phyloP scores from a whole-genome alignment of 495 filamentous ascomycete species.

The Penicillium coffeae region DNA sequence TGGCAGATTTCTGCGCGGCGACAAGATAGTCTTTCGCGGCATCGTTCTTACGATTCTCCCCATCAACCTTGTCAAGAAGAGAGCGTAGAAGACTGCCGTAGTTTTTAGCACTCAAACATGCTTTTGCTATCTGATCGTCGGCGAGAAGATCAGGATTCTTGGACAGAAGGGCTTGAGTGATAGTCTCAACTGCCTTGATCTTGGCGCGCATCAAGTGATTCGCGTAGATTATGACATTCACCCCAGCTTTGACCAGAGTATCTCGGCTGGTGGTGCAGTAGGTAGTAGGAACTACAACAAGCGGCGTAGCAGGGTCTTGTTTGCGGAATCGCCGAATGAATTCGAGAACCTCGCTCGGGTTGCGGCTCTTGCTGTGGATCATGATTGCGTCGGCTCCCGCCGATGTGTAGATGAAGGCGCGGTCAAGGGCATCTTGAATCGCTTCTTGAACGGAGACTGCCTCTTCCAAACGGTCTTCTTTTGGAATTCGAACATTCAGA shows the following conservation, averaged over 20 bases:
- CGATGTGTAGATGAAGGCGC: constrained; percentile 1
- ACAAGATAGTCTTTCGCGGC: neutral
- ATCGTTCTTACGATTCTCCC: neutral
- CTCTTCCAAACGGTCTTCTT: neutral
- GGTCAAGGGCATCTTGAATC: constrained; percentile 1
- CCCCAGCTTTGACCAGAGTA: constrained; percentile 4
- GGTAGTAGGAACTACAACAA: constrained; percentile 5
- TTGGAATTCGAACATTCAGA: constrained; percentile 2
- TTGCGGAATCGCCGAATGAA: neutral
- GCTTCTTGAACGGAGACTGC: constrained; percentile 1
- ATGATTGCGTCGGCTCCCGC: constrained; percentile 4
- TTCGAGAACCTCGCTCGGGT: neutral
- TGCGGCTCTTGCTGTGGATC: constrained; percentile 7
- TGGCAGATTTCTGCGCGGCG: neutral
- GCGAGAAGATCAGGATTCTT: neutral
- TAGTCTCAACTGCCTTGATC: neutral
- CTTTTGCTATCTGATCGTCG: constrained; percentile 1
- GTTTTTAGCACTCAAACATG: constrained; percentile 1
- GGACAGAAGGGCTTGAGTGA: neutral
- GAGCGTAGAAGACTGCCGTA: constrained; percentile 4
- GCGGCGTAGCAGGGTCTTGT: neutral
- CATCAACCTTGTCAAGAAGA: neutral
- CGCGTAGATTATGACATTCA: constrained; percentile 5
- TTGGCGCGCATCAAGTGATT: constrained; percentile 8
- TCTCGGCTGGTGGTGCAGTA: neutral